Percentiles rank a stretch among this genome's conserved stretches.
These are phyloP conservation scores for Termitomyces sp. DNA, from an alignment of 768 basidiomycete species.

Conservation along the genomic window DNA sequence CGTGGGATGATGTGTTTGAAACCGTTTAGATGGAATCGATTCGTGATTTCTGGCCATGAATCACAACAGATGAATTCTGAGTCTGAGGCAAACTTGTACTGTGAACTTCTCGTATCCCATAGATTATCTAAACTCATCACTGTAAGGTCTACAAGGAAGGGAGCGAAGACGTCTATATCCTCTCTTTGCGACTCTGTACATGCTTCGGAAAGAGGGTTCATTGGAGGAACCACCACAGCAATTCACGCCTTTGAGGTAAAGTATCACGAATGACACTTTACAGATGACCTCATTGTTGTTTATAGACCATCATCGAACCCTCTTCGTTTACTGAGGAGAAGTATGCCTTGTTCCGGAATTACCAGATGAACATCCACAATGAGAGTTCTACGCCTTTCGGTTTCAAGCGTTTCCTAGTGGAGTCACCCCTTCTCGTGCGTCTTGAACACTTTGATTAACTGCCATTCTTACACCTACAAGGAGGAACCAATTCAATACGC, in stretches of 20 bases:
- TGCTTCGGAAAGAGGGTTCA: constrained; percentile 40
- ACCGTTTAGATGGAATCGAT: constrained; percentile 63
- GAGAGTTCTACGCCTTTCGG: constrained; percentile 49
- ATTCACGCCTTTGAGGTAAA: constrained; percentile 59
- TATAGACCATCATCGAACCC: constrained; percentile 69
- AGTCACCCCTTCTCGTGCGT: constrained; percentile 67
- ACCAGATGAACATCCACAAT: constrained; percentile 75
- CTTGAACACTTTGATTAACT: background rate
- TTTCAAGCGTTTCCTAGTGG: constrained; percentile 75
- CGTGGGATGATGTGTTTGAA: background rate
- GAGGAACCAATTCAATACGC: constrained; percentile 55
- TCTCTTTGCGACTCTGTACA: constrained; percentile 47
- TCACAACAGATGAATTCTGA: constrained; percentile 23
- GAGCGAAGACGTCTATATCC: constrained; percentile 25
- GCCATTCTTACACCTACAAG: constrained; percentile 26
- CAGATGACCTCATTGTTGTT: background rate
- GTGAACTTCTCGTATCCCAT: background rate
- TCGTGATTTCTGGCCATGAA: constrained; percentile 42
- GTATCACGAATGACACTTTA: background rate
- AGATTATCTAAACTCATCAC: background rate
- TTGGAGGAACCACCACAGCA: constrained; percentile 20
- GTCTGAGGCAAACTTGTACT: constrained; percentile 8
- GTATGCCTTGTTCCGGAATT: constrained; percentile 67
- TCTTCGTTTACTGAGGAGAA: constrained; percentile 78
- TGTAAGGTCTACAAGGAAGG: constrained; percentile 6